Conservation (phyloP, 2,329 filamentous ascomycete species). For the Fusarium torreyae region DNA sequence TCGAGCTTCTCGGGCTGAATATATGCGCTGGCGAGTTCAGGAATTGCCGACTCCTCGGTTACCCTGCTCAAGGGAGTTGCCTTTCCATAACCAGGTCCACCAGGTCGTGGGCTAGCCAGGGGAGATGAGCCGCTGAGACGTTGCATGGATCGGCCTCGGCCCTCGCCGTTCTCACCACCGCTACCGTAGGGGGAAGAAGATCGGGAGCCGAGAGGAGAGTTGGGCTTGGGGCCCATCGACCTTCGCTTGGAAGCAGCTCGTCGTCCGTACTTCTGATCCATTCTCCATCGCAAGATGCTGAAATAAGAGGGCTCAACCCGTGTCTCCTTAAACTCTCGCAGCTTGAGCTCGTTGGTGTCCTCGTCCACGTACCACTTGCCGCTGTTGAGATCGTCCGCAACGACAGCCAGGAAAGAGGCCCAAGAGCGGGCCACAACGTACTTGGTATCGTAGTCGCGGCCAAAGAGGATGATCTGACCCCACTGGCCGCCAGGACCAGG, state of each 20-base stretch:
- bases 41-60: slow-evolving; percentile 73
- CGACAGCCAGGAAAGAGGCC: slow-evolving; percentile 85
- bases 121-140: slow-evolving; percentile 76
- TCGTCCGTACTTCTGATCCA: slow-evolving; percentile 94
- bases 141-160: slow-evolving; percentile 80
- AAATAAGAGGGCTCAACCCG: slow-evolving; percentile 94
- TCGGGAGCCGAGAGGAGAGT: slow-evolving; percentile 64
- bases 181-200: slow-evolving; percentile 75
- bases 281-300: slow-evolving; percentile 94
- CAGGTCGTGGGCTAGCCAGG: slow-evolving; percentile 72
- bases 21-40: slow-evolving; percentile 56
- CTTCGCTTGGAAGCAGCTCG: slow-evolving; percentile 66
- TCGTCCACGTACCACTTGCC: slow-evolving; percentile 95
- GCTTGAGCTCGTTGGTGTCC: slow-evolving; percentile 89
- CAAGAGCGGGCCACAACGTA: slow-evolving; percentile 96
- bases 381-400: slow-evolving; percentile 92
- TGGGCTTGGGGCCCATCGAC: slow-evolving; percentile 64
- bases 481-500: slow-evolving; percentile 91
- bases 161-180: slow-evolving; percentile 73
- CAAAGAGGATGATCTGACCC: slow-evolving; percentile 97
- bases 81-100: slow-evolving; percentile 68
- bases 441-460: slow-evolving; percentile 98
- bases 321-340: slow-evolving; percentile 90
- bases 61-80: slow-evolving; percentile 80
- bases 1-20: slow-evolving; percentile 67